Percentiles rank a stretch among this genome's conserved stretches.
These are phyloP conservation scores for Venturia effusa DNA, from an alignment of 2,329 filamentous ascomycete genomes.

Conservation along the genomic window DNA sequence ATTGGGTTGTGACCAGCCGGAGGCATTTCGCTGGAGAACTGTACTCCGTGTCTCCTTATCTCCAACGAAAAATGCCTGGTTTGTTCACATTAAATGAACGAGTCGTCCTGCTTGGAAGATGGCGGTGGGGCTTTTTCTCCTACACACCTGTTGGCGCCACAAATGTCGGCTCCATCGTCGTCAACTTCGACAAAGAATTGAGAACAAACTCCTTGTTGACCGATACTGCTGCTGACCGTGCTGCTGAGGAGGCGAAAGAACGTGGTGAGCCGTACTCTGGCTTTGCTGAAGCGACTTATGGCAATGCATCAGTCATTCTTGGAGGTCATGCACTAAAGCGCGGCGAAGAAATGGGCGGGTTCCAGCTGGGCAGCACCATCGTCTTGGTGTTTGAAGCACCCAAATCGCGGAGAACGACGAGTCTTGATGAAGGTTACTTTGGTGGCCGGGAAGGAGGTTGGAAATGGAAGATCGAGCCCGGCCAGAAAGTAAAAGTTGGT, in stretches of 20 bases:
- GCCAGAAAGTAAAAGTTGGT: slow-evolving; percentile 80
- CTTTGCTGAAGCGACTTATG: slow-evolving; percentile 86
- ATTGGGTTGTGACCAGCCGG: slow-evolving; percentile 88
- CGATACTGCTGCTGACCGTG: slow-evolving; percentile 81
- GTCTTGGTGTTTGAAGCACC: slow-evolving; percentile 96
- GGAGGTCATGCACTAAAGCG: slow-evolving; percentile 72
- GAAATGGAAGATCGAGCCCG: slow-evolving; percentile 78
- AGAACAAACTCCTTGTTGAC: slow-evolving; percentile 87
- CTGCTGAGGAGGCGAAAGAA: slow-evolving; percentile 65
- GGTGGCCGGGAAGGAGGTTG: slow-evolving; percentile 54
- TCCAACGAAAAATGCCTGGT: slow-evolving; percentile 83
- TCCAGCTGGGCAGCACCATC: slow-evolving; percentile 88
- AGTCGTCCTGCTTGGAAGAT: slow-evolving; percentile 83
- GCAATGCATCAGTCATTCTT: slow-evolving; percentile 62
- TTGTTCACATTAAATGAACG: slow-evolving; percentile 96
- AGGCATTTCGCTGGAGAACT: slow-evolving; percentile 97
- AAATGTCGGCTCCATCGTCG: slow-evolving; percentile 90
- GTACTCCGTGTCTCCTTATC: slow-evolving; percentile 88
- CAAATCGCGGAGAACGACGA: slow-evolving; percentile 42
- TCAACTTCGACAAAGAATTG: slow-evolving; percentile 94
- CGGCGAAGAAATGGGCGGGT: slow-evolving; percentile 97
- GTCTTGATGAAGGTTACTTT: slow-evolving; percentile 50
- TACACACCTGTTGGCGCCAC: slow-evolving; percentile 94
- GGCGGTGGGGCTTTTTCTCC: slow-evolving; percentile 96
- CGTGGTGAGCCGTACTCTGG: slow-evolving; percentile 79